A percentile compares a stretch with the other conserved stretches of the same genome.
Conservation (phyloP, 768 basidiomycete species). For the Naganishia friedmannii region DNA sequence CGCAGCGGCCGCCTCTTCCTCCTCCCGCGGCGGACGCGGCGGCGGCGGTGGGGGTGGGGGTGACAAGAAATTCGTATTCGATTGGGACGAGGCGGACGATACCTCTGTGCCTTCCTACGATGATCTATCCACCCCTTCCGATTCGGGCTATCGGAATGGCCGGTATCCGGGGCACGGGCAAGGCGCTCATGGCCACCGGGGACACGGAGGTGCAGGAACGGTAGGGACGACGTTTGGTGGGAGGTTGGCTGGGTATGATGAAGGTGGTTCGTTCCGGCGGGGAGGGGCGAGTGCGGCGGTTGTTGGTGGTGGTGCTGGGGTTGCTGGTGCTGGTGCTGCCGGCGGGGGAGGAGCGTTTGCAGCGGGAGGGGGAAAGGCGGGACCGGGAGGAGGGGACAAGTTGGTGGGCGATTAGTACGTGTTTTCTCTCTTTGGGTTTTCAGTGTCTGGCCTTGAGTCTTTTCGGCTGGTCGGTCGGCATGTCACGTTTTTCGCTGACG, state of each 20-base stretch:
- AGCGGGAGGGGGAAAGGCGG: background rate
- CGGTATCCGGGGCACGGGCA: too few relatives aligned
- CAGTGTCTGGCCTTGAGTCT: background rate
- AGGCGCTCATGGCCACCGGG: conserved; percentile 27
- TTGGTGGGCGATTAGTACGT: conserved; percentile 7
- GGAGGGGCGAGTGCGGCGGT: conserved; percentile 22
- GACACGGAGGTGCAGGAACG: conserved; percentile 2
- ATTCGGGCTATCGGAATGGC: conserved; percentile 35
- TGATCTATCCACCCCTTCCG: conserved; percentile 33
- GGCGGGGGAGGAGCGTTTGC: too few relatives aligned
- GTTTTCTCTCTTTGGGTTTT: background rate
- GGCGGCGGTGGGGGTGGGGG: conserved; percentile 31
- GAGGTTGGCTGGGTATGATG: conserved; percentile 47
- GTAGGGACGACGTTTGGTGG: conserved; percentile 51
- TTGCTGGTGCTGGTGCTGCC: background rate
- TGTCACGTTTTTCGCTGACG: too few relatives aligned
- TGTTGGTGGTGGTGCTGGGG: conserved; percentile 1
- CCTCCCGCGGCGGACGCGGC: background rate
- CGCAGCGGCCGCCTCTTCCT: background rate
- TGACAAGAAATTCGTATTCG: conserved; percentile 97
- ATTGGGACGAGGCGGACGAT: conserved; percentile 96
- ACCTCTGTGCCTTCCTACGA: conserved; percentile 58
- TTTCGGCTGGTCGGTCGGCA: too few relatives aligned
- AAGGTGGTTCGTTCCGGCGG: conserved; percentile 38
- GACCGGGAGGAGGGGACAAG: background rate